These are phyloP conservation scores for Sporothrix curviconia DNA, from an alignment of 2,329 filamentous ascomycete species.

Conservation along the genomic window DNA sequence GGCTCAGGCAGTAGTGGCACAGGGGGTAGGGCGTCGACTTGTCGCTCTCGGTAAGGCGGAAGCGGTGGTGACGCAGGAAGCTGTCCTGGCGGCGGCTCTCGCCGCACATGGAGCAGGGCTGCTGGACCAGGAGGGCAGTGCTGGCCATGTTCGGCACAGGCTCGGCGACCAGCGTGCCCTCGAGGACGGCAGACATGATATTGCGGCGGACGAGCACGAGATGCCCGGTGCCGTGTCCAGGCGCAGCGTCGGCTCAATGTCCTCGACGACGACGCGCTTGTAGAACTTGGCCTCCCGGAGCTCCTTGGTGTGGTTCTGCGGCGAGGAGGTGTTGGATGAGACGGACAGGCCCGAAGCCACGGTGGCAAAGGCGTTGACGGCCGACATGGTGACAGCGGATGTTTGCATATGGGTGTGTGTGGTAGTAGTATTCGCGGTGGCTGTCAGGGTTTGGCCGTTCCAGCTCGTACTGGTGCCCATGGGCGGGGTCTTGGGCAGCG, in stretches of 20 bases:
- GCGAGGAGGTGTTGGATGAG: slow-evolving; percentile 18
- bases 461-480: slow-evolving; percentile 44
- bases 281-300: slow-evolving; percentile 92
- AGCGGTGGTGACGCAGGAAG: slow-evolving; percentile 76
- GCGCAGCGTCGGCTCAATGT: slow-evolving; percentile 88
- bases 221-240: slow-evolving; percentile 84
- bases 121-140: slow-evolving; percentile 23
- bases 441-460: neutral
- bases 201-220: slow-evolving; percentile 85
- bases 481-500: slow-evolving; percentile 33
- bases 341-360: slow-evolving; percentile 41
- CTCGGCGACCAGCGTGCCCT: slow-evolving; percentile 83
- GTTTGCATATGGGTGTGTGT: neutral
- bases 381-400: neutral
- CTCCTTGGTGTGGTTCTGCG: slow-evolving; percentile 33
- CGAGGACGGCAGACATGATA: slow-evolving; percentile 74
- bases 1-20: slow-evolving; percentile 78
- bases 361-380: slow-evolving; percentile 24
- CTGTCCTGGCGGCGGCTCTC: slow-evolving; percentile 65
- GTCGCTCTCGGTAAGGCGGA: slow-evolving; percentile 80
- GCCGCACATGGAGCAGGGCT: slow-evolving; percentile 73
- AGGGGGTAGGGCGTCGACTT: slow-evolving; percentile 83
- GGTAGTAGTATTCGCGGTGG: no score
- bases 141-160: slow-evolving; percentile 55
- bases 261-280: slow-evolving; percentile 80